Base-by-base conservation (phyloP, 495 filamentous ascomycete species). In the Penicillium waksmanii region DNA sequence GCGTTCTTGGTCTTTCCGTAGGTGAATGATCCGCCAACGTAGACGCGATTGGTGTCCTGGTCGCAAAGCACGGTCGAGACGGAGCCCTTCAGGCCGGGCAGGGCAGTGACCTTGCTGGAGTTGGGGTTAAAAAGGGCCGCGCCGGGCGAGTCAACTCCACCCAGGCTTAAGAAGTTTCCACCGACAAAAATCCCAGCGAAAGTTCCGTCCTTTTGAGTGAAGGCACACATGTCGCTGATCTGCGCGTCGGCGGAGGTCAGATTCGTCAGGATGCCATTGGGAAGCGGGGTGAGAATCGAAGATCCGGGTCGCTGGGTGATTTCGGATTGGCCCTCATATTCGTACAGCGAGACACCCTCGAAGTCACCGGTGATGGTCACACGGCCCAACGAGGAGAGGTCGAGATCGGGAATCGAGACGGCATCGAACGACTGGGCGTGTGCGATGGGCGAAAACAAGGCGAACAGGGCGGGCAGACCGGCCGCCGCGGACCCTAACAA, bases 111-210 rank as follows among this genome's bases (percentile, higher is more conserved):
- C 17, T 78, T 70, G 13, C 82, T 83, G 19, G 85, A 85, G 53
- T 82, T 82, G 1, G 90, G 85, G 66, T 96, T 82, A 69, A 91
- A 93, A 55, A 94, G 67, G 18, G 95, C 95, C 35, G 93, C 85
- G 31, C 90, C 93, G 48, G 85, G 84, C 12, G 93, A 88, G 71
- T 91, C 77, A 44, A 87, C 78, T 48, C 85, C 86, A 35, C 87
- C 90, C 38, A 98, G 73, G 66, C 90, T 96, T n/a, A 94, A 97
- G 72, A 99, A 99, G 76, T 97, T 98, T 13, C 95, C 95, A 23
- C 88, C 95, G 5, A 97, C 83, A 21, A 97, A 85, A 27, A 97
- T 84, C 12, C 91, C 91, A 17, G 84, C 80, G 36, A 88, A 76
- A 5, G 75, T 83, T 50, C 90, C 90, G 71, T 90, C 80, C 42